Evolutionary conservation across 257 asterid genomes (phyloP).

Genomic region (Forsythia viridissima): DNA sequence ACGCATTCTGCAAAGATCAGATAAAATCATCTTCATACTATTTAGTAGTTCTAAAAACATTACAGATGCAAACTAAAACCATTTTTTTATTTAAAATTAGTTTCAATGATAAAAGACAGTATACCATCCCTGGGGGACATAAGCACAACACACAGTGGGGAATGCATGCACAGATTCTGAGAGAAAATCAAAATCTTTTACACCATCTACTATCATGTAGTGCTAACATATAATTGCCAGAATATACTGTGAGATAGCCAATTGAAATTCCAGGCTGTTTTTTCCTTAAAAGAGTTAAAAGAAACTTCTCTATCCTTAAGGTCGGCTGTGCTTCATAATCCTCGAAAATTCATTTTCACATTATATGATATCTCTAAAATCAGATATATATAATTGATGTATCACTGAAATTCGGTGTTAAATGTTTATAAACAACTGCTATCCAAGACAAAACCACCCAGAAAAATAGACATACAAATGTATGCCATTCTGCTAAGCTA

Average conservation of each 20-base stretch:
- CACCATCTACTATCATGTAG: constrained; percentile 3
- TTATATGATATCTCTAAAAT: neutral
- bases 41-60: neutral
- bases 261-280: constrained; percentile 1
- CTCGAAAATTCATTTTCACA: neutral
- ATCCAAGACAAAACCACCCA: neutral
- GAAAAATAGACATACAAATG: neutral
- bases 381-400: neutral
- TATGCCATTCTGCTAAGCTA: neutral
- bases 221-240: neutral
- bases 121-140: neutral
- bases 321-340: neutral
- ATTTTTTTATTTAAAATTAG: neutral
- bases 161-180: neutral
- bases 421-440: neutral
- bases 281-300: neutral
- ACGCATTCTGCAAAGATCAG: neutral
- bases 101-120: neutral
- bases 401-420: neutral
- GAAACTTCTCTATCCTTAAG: neutral
- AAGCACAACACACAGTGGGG: neutral
- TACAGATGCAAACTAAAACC: neutral
- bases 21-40: neutral
- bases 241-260: neutral
- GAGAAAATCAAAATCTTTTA: neutral